Conservation (phyloP, 352 stramenopile species). For the Globisporangium spiculum region DNA sequence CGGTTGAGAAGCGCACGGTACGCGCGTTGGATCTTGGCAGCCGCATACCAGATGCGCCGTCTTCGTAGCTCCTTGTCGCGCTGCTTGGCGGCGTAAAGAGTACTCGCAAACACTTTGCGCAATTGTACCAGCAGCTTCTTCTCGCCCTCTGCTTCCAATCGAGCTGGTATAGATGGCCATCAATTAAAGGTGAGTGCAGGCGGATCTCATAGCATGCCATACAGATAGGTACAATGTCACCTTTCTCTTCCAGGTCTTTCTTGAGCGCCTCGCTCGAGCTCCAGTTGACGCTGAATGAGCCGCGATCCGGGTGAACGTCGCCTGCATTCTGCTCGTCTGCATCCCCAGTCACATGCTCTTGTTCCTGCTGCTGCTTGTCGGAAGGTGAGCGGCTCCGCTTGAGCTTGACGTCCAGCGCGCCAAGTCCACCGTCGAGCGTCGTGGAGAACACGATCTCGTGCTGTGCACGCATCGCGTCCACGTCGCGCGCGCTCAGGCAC, state of each 20-base stretch:
- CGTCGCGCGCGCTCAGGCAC: constrained; percentile 31
- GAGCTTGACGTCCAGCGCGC: constrained; percentile 40
- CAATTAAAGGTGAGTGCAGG: not conserved
- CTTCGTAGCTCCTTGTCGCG: constrained; percentile 24
- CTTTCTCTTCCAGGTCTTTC: constrained; percentile 43
- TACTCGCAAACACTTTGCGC: constrained; percentile 23
- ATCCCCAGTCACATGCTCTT: not conserved
- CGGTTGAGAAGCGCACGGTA: constrained; percentile 22
- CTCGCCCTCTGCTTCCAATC: constrained; percentile 30
- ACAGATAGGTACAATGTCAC: constrained; percentile 11
- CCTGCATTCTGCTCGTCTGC: not conserved
- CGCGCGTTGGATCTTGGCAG: constrained; percentile 28
- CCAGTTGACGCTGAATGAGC: constrained; percentile 52
- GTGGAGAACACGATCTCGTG: constrained; percentile 51
- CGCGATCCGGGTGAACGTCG: not conserved
- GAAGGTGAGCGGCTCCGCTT: constrained; percentile 1
- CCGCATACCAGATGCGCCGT: constrained; percentile 29
- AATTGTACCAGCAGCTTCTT: constrained; percentile 38
- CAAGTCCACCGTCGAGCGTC: constrained; percentile 26
- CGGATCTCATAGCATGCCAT: not conserved
- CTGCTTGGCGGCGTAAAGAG: constrained; percentile 16
- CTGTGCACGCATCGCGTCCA: constrained; percentile 33
- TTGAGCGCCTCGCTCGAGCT: constrained; percentile 50
- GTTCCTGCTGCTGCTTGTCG: not conserved
- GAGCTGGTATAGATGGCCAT: constrained; percentile 17